A percentile compares a stretch with the other conserved stretches of the same genome.
Evolutionary conservation across 805 yeast species (phyloP).

Genomic region (Wickerhamiella occidentalis): DNA sequence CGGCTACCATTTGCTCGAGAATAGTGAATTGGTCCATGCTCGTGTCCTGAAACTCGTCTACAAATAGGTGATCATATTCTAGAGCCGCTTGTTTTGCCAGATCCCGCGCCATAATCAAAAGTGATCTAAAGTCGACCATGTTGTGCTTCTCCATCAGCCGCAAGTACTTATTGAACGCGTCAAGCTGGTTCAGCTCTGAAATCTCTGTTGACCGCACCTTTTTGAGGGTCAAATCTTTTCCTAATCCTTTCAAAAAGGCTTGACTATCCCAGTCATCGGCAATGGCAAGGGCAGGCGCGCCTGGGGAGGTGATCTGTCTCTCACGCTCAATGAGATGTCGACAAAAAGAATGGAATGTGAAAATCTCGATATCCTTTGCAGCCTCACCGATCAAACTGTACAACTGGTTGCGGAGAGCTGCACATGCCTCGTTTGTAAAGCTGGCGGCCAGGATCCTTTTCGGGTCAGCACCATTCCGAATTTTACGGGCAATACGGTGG

Average conservation of each 20-base stretch:
- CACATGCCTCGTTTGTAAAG: constrained; percentile 74
- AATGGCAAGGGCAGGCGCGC: not conserved
- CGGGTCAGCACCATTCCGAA: constrained; percentile 45
- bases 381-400: not conserved
- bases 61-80: constrained; percentile 55
- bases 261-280: constrained; percentile 47
- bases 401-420: not conserved
- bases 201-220: not conserved
- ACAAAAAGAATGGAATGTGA: constrained; percentile 86
- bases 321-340: constrained; percentile 35
- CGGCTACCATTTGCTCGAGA: constrained; percentile 38
- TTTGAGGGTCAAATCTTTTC: constrained; percentile 1
- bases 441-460: constrained; percentile 69
- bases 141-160: constrained; percentile 31
- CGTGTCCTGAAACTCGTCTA: constrained; percentile 94
- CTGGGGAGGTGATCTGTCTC: not conserved
- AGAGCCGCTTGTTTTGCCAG: constrained; percentile 40
- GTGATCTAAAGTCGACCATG: constrained; percentile 72
- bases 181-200: not conserved
- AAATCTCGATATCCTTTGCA: constrained; percentile 41
- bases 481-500: constrained; percentile 60
- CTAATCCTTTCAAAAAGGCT: constrained; percentile 35
- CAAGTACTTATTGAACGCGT: constrained; percentile 41
- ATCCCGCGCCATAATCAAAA: constrained; percentile 44
- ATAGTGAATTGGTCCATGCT: constrained; percentile 63